Percentiles rank a stretch among this genome's conserved stretches.
Evolutionary conservation across 306 rosid genomes (phyloP).

Genomic region (Vicia villosa): DNA sequence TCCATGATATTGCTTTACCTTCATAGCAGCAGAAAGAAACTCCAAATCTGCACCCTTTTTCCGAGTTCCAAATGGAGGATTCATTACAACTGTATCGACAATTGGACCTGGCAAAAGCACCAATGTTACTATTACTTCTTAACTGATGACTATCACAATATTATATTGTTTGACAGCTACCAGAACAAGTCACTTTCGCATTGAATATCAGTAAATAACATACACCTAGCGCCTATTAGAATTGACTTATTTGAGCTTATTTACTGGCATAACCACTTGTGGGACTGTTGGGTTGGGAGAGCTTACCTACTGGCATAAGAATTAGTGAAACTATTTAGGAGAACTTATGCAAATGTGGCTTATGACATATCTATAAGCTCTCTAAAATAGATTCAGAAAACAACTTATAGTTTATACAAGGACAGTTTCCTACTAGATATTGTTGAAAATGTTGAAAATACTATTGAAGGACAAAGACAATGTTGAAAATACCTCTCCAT

Average conservation of each 20-base stretch:
- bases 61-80: slow-evolving; percentile 94
- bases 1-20: slow-evolving; percentile 51
- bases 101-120: slow-evolving; percentile 54
- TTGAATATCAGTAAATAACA: slow-evolving; percentile 10
- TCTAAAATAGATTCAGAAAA: not conserved
- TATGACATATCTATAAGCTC: not conserved
- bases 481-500: slow-evolving; percentile 66
- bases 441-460: not conserved
- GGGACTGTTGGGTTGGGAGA: too few relatives aligned
- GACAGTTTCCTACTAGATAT: too few relatives aligned
- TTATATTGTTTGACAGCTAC: slow-evolving; percentile 6
- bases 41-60: slow-evolving; percentile 89
- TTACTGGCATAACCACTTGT: not conserved
- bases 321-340: too few relatives aligned
- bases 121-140: not conserved
- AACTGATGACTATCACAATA: not conserved
- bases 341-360: not conserved
- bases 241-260: not conserved
- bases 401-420: not conserved
- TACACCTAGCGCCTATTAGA: not conserved
- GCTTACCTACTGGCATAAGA: too few relatives aligned
- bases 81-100: slow-evolving; percentile 89
- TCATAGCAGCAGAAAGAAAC: slow-evolving; percentile 73
- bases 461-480: slow-evolving; percentile 16
- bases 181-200: not conserved